Evolutionary conservation across 2,329 filamentous ascomycete genomes (phyloP), one percentile per base, ranked within the genome.

Genomic region (Fusarium xyrophilum): DNA sequence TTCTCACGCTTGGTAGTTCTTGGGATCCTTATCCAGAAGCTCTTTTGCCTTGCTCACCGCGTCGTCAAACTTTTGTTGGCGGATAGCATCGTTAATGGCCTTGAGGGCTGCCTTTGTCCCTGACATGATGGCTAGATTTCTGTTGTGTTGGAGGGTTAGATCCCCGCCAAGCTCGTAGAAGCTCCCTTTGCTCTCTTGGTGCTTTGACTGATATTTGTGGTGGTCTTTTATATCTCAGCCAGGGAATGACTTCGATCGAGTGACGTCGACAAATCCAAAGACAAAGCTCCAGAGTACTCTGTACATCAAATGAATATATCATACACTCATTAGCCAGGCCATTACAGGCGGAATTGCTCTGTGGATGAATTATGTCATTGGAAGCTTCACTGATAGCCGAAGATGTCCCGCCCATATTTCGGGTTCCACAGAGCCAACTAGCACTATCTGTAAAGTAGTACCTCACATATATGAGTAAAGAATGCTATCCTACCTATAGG

Each of bases 1-100:
- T 33, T 15, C 88, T 65, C 82, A 93, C 86, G 89, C 93, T 78
- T 95, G 93, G 79, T 97, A 96, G 77, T 91, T 96, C 67, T 89
- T 86, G 4, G 89, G 81, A 65, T 97, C 93, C 68, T 86, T 86
- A 55, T 89, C 83, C 48, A 97, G 81, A 38, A 96, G 83, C 30
- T 86, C 85, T 64, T 88, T 84, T 7, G 92, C 89, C 76, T 93
- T 88, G 32, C 86, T 82, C 52, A 90, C 84, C 43, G 91, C 93
- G 74, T 91, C 89, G 63, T 91, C 90, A 82, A 90, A 97, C 75
- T 96, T 91, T 73, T 92, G 87, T 63, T 89, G 86, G 75, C 93
- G 91, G 70, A 97, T 85, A 47, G 91, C 89, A 68, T 91, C 86
- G 76, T 91, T 92, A 69, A 96, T 91, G 70, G 90, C 88, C 82